A percentile compares a stretch with the other conserved stretches of the same genome.
phyloP scores from a whole-genome alignment of 2,329 filamentous ascomycete genomes.

The Sphaerulina musiva region DNA sequence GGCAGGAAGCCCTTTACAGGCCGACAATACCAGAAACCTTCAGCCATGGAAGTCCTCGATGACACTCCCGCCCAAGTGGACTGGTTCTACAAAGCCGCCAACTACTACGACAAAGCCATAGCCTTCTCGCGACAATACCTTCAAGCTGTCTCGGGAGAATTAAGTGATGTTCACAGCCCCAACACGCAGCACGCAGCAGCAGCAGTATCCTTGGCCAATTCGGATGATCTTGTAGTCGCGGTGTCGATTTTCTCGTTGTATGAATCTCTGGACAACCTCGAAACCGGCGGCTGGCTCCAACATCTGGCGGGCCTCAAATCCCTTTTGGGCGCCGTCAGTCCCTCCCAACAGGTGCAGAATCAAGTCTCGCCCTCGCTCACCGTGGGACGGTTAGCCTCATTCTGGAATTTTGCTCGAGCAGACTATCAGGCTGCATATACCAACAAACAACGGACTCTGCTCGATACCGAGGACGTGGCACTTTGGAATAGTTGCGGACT shows the following conservation, averaged over 20 bases:
- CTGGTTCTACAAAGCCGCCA: slow-evolving; percentile 55
- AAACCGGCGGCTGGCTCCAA: slow-evolving; percentile 51
- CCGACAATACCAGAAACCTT: slow-evolving; percentile 43
- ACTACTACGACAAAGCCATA: slow-evolving; percentile 51
- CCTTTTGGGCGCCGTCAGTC: slow-evolving; percentile 44
- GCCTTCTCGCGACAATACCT: slow-evolving; percentile 46
- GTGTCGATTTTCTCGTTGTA: slow-evolving; percentile 61
- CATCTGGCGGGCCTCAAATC: slow-evolving; percentile 61
- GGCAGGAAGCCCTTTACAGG: slow-evolving; percentile 47
- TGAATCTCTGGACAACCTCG: slow-evolving; percentile 58
- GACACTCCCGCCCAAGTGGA: slow-evolving; percentile 42
- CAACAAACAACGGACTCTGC: slow-evolving; percentile 53
- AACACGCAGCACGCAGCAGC: slow-evolving; percentile 22
- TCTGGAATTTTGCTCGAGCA: slow-evolving; percentile 60
- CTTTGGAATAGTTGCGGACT: slow-evolving; percentile 60
- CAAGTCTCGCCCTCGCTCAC: slow-evolving; percentile 44
- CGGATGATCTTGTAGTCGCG: slow-evolving; percentile 57
- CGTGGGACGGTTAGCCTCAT: slow-evolving; percentile 53
- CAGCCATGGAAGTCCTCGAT: slow-evolving; percentile 49
- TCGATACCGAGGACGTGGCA: slow-evolving; percentile 55
- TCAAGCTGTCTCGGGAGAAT: slow-evolving; percentile 29
- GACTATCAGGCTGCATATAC: slow-evolving; percentile 43
- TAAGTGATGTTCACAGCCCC: slow-evolving; percentile 24
- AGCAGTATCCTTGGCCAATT: slow-evolving; percentile 36
- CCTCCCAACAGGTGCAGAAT: slow-evolving; percentile 32